These are phyloP conservation scores for Luvunga scandens DNA, from an alignment of 345 rosid genomes.

Conservation along the genomic window DNA sequence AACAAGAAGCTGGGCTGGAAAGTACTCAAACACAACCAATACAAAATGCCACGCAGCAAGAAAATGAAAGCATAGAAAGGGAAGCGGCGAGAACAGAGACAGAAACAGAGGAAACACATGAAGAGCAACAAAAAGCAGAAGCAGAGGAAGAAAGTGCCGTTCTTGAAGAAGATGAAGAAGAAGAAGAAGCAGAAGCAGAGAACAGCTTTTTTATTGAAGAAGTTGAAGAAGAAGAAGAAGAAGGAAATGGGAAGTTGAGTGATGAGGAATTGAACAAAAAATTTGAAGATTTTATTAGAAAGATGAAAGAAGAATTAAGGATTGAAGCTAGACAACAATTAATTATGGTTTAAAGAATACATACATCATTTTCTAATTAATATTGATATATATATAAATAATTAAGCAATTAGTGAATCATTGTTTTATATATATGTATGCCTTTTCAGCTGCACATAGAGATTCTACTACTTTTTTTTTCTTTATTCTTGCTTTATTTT, in stretches of 20 bases:
- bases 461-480: not conserved
- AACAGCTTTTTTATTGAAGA: not conserved
- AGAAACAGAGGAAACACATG: conserved; percentile 20
- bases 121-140: conserved; percentile 18
- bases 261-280: conserved; percentile 75
- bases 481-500: not conserved
- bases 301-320: conserved; percentile 70
- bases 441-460: not conserved
- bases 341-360: conserved; percentile 39
- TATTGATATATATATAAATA: too few relatives aligned
- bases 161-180: conserved; percentile 13
- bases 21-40: conserved; percentile 2
- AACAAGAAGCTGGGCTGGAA: conserved; percentile 22
- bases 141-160: conserved; percentile 13
- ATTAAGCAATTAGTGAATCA: not conserved
- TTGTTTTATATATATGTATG: not conserved
- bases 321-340: conserved; percentile 59
- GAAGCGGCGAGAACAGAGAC: conserved; percentile 1
- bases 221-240: conserved; percentile 8
- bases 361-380: not conserved
- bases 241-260: conserved; percentile 37
- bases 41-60: not conserved
- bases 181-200: not conserved
- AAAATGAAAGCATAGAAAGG: not conserved
- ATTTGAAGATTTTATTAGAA: conserved; percentile 87